phyloP scores from a whole-genome alignment of 2,329 filamentous ascomycete species.

The Geoglossum cookeanum region DNA sequence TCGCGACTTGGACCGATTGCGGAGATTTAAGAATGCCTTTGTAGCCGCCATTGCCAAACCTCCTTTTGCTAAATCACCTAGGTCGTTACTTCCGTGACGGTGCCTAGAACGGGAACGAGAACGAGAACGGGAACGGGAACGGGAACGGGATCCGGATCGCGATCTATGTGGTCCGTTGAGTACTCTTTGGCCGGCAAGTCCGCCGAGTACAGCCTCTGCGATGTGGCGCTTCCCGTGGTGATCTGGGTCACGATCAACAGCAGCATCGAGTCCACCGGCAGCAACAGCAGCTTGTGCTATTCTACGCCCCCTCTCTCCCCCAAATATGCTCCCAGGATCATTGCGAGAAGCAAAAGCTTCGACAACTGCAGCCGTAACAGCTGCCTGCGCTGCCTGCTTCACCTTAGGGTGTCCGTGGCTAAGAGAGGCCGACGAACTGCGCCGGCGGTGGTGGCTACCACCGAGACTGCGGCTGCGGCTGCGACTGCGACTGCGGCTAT shows the following conservation, averaged over 20 bases:
- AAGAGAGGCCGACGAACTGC: conserved; percentile 7
- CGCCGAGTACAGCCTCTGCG: conserved; percentile 72
- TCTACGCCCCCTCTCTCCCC: conserved; percentile 78
- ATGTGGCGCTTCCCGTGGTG: conserved; percentile 65
- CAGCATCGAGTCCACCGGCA: conserved; percentile 69
- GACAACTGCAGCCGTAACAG: conserved; percentile 71
- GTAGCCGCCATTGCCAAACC: conserved; percentile 27
- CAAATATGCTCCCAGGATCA: conserved; percentile 64
- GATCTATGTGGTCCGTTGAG: conserved; percentile 50
- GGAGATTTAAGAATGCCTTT: conserved; percentile 22
- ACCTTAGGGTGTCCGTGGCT: conserved; percentile 38
- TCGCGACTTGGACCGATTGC: conserved; percentile 8
- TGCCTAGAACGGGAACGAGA: conserved; percentile 55
- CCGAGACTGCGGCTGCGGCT: conserved; percentile 26
- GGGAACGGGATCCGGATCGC: conserved; percentile 51
- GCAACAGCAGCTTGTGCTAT: conserved; percentile 72
- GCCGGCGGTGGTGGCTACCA: conserved; percentile 7
- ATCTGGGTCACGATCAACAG: conserved; percentile 46
- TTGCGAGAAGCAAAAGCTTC: conserved; percentile 85
- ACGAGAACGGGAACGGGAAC: conserved; percentile 16
- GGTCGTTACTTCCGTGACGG: conserved; percentile 27
- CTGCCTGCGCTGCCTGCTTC: conserved; percentile 78
- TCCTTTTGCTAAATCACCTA: conserved; percentile 24
- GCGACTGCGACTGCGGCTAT: conserved; percentile 30
- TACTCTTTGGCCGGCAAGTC: conserved; percentile 67